Evolutionary conservation across 768 basidiomycete species (phyloP).

Genomic region (Serendipita indica): DNA sequence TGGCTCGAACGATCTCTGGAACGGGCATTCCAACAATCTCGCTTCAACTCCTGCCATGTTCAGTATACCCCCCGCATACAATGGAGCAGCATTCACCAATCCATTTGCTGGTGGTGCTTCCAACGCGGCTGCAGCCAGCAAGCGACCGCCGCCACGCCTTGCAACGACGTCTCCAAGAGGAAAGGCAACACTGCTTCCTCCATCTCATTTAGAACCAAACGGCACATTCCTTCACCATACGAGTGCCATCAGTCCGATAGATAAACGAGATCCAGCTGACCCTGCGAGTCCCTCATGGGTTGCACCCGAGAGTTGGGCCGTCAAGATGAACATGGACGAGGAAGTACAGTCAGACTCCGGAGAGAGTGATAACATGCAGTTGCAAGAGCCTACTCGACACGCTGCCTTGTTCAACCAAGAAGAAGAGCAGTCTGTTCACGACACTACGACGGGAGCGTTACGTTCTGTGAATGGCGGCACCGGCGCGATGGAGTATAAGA

Average conservation of each 20-base stretch:
- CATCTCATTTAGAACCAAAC: not conserved
- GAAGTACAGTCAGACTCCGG: not conserved
- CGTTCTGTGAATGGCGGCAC: not conserved
- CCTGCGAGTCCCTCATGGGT: conserved; percentile 5
- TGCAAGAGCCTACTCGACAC: not conserved
- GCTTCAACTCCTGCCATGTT: not conserved
- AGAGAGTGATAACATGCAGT: conserved; percentile 3
- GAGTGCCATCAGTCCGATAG: not conserved
- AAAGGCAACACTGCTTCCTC: not conserved
- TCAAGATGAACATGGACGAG: not conserved
- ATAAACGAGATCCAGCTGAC: not conserved
- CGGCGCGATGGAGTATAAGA: not conserved
- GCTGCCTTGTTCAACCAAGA: not conserved
- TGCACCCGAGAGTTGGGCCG: conserved; percentile 5
- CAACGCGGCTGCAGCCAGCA: not conserved
- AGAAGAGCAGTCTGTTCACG: not conserved
- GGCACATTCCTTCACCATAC: not conserved
- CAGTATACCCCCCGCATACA: not conserved
- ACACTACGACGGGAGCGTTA: not conserved
- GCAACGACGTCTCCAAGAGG: not conserved
- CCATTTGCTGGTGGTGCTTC: not conserved
- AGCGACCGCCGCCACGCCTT: not conserved
- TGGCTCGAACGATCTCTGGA: not conserved
- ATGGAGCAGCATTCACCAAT: conserved; percentile 1
- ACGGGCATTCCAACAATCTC: not conserved